phyloP scores from a whole-genome alignment of 768 basidiomycete species.

The Tylopilus sp. region DNA sequence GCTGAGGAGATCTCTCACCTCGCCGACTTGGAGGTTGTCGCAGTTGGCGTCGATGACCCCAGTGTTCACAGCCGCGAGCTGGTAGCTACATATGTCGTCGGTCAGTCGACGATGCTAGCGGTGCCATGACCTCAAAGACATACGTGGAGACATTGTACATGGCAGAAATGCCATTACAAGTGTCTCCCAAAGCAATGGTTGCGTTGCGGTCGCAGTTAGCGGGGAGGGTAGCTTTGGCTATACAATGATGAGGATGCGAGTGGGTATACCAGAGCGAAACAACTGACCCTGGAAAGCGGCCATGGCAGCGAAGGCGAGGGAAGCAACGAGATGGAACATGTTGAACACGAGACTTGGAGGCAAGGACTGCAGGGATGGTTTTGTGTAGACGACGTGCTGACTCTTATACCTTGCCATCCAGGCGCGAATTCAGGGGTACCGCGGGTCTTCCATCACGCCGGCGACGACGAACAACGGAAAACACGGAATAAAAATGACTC shows the following conservation, averaged over 20 bases:
- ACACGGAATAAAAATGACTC: neutral
- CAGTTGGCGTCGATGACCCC: slow-evolving; percentile 50
- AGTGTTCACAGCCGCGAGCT: slow-evolving; percentile 52
- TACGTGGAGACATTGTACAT: slow-evolving; percentile 61
- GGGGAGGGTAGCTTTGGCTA: slow-evolving; percentile 43
- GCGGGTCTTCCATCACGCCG: neutral
- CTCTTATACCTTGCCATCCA: slow-evolving; percentile 17
- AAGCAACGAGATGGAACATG: slow-evolving; percentile 20
- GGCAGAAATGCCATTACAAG: slow-evolving; percentile 65
- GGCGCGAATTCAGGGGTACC: no score
- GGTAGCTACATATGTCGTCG: slow-evolving; percentile 38
- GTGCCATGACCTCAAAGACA: slow-evolving; percentile 20
- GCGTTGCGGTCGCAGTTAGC: slow-evolving; percentile 56
- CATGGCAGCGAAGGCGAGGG: slow-evolving; percentile 14
- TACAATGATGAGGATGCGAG: slow-evolving; percentile 18
- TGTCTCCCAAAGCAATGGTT: slow-evolving; percentile 54
- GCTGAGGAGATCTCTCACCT: slow-evolving; percentile 33
- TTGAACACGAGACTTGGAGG: neutral
- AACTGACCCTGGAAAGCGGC: slow-evolving; percentile 18
- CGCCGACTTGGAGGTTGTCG: slow-evolving; percentile 50
- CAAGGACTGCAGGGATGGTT: neutral
- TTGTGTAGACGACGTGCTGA: neutral
- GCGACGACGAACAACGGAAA: neutral
- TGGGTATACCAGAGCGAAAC: neutral
- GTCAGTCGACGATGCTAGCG: neutral